These are phyloP conservation scores for Ophiostoma piceae DNA, from an alignment of 2,329 filamentous ascomycete species.

Conservation along the genomic window DNA sequence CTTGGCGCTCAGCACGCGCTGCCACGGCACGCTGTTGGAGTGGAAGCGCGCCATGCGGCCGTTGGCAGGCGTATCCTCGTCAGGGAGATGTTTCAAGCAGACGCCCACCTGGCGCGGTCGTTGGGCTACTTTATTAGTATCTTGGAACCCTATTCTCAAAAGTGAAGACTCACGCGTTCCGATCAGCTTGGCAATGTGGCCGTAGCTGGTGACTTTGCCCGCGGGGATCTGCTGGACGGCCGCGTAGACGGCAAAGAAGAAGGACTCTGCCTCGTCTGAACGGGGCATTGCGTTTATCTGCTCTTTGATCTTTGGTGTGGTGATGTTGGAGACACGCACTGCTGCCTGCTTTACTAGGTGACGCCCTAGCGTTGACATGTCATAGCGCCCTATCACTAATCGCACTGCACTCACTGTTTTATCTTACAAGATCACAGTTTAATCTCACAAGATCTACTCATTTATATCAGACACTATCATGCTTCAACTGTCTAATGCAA, in stretches of 20 bases:
- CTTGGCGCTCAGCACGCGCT: slow-evolving; percentile 83
- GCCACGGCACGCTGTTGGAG: slow-evolving; percentile 80
- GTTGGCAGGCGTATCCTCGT: slow-evolving; percentile 35
- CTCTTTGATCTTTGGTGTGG: too few relatives aligned
- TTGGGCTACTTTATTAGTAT: too few relatives aligned
- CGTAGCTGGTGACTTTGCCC: slow-evolving; percentile 83
- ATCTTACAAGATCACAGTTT: too few relatives aligned
- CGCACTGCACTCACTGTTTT: not conserved
- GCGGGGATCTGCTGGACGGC: slow-evolving; percentile 79
- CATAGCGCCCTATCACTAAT: too few relatives aligned
- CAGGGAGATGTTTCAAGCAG: slow-evolving; percentile 74
- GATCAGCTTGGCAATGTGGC: slow-evolving; percentile 67
- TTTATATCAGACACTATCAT: too few relatives aligned
- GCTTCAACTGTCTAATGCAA: too few relatives aligned
- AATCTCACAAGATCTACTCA: too few relatives aligned
- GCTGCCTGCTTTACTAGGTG: too few relatives aligned
- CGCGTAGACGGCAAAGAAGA: slow-evolving; percentile 71
- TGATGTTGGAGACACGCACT: not conserved
- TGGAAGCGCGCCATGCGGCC: slow-evolving; percentile 56
- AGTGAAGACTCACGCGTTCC: slow-evolving; percentile 63
- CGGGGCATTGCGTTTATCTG: too few relatives aligned
- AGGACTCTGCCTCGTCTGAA: slow-evolving; percentile 68
- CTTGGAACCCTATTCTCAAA: too few relatives aligned
- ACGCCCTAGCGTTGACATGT: not conserved
- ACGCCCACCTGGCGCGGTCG: slow-evolving; percentile 80